Base-by-base conservation (phyloP, 805 yeast genomes). In the Candida morakotiae region DNA sequence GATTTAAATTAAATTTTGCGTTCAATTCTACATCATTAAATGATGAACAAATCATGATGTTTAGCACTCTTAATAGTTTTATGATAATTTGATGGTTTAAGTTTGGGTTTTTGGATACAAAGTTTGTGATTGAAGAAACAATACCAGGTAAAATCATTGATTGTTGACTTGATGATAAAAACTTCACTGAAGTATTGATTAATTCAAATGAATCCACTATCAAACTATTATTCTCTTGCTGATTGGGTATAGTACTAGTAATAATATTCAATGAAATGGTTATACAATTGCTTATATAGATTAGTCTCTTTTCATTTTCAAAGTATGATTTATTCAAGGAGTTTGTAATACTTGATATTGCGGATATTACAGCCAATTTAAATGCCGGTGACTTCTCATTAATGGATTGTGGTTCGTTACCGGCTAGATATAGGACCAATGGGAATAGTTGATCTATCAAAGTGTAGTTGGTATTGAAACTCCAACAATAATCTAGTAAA, bases 81-180 rank as follows among this genome's bases (percentile, higher is more conserved):
- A 55, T 39, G 5, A 60, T 31, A 1, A 58, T 37, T 2, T 48
- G 40, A 15, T 42, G 55, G 37, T 61, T 58, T 16, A 65, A 27
- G 26, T 42, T 51, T 20, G 46, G 49, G 1, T 57, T 39, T 3
- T 31, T 20, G 0, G 56, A 36, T 15, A 43, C 48, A 40, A 60
- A 64, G 14, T 56, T 55, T 4, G 64, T 52, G 13, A 64, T 38
- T 31, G 56, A 47, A 4, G 71, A 66, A 1, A 58, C 46, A 4
- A 60, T 44, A 1, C 73, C 73, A 1, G 73, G 73, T n/a, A 67
- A 48, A 2, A 67, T 63, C 28, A 55, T 55, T 9, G 71, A 53
- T 5, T 64, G 34, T 25, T 60, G 62, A n/a, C 60, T 61, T 3
- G 66, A 23, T 5, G 57, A 31, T 2, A 63, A 52, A 18, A 28